phyloP scores from a whole-genome alignment of 495 filamentous ascomycete species.

The Hyaloscypha bicolor region DNA sequence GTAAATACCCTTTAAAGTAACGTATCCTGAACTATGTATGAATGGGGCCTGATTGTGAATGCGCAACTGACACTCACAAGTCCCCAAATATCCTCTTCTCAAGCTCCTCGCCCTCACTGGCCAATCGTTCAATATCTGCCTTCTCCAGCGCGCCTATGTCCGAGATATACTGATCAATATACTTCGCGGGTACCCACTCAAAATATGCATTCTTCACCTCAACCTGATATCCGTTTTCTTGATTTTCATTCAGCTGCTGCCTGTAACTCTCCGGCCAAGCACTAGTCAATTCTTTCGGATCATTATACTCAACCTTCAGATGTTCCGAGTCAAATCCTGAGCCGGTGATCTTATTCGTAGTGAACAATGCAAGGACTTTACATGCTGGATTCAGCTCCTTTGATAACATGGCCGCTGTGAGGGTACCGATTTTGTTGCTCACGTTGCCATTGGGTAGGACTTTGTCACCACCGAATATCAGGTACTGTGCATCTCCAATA shows the following conservation, averaged over 20 bases:
- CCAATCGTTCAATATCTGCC: slow-evolving; percentile 37
- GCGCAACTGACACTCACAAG: slow-evolving; percentile 23
- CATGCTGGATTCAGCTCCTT: slow-evolving; percentile 43
- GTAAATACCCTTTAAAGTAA: too few species aligned
- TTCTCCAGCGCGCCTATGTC: slow-evolving; percentile 47
- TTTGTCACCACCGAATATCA: slow-evolving; percentile 65
- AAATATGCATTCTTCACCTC: slow-evolving; percentile 62
- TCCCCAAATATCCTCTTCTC: slow-evolving; percentile 40
- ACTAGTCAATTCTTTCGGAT: slow-evolving; percentile 43
- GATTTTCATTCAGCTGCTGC: slow-evolving; percentile 8
- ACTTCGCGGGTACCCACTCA: slow-evolving; percentile 60
- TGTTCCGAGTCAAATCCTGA: slow-evolving; percentile 34
- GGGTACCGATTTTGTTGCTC: slow-evolving; percentile 67
- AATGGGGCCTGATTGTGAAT: too few species aligned
- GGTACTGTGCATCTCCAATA: slow-evolving; percentile 46
- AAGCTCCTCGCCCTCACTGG: slow-evolving; percentile 34
- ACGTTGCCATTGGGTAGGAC: slow-evolving; percentile 59
- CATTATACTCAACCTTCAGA: slow-evolving; percentile 37
- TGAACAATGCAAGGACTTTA: slow-evolving; percentile 56
- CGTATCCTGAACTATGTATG: too few species aligned
- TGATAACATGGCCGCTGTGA: slow-evolving; percentile 55
- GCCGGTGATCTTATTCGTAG: slow-evolving; percentile 61
- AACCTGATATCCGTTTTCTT: slow-evolving; percentile 29
- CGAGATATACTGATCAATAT: slow-evolving; percentile 59
- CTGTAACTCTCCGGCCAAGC: slow-evolving; percentile 42